Conservation (phyloP, 345 rosid genomes). For the Melaleuca alternifolia region DNA sequence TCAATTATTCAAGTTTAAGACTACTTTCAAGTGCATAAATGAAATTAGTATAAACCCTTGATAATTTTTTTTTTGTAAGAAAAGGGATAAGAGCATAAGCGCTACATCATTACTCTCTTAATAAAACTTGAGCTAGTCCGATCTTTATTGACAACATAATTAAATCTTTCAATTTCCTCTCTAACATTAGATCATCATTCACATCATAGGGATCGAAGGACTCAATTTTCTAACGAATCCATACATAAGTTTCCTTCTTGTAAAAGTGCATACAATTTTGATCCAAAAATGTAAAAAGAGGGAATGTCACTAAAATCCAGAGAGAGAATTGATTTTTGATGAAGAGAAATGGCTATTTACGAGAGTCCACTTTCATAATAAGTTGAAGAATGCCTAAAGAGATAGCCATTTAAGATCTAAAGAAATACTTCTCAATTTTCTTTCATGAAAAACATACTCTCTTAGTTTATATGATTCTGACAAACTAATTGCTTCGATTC, state of each 20-base stretch:
- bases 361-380: no score
- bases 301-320: no score
- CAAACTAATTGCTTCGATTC: not conserved
- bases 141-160: not conserved
- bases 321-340: no score
- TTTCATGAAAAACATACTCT: rapidly evolving
- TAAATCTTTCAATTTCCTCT: rapidly evolving
- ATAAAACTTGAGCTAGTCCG: not conserved
- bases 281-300: not conserved
- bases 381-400: no score
- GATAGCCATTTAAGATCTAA: no score
- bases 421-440: no score
- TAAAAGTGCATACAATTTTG: not conserved
- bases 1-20: not conserved
- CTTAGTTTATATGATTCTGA: not conserved
- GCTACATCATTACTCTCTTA: not conserved
- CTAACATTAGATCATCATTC: not conserved
- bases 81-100: rapidly evolving
- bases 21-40: not conserved
- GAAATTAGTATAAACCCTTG: rapidly evolving
- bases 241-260: not conserved
- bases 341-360: no score
- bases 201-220: not conserved
- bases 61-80: not conserved
- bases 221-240: not conserved